Evolutionary conservation across 2,329 filamentous ascomycete species (phyloP), one percentile per base, ranked within the genome.

Genomic region (Fonsecaea nubica): DNA sequence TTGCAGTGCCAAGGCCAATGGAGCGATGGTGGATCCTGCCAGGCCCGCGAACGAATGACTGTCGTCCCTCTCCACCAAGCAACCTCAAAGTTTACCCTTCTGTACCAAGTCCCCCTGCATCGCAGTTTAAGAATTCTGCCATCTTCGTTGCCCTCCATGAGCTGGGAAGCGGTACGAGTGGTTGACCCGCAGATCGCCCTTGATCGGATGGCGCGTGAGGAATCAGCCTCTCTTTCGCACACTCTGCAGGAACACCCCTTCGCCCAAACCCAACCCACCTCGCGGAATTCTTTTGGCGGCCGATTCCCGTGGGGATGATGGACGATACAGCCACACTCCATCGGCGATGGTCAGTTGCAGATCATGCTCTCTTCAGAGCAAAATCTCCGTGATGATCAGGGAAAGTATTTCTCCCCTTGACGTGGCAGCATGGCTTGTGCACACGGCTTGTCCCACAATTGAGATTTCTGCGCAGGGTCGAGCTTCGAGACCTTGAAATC

Each of bases 361-460:
- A 33, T 62, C 60, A 35, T 56, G 18, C 5, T 35, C 50, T 40
- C 21, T 21, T 30, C 32, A 25, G 55, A 58, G n/a, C 36, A 42
- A 38, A 42, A 62, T 25, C 13, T 15, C 36, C 53, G 54, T 58
- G 53, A 40, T 2, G 30, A 58, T 58, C 12, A 52, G 38, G 53
- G 53, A 12, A 63, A 61, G 58, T 53, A n/a, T 25, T 50, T 30
- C 6, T 8, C n/a, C 15, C 21, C 9, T 9, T 25, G 45, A 21
- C 2, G 25, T 25, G 25, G 25, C 25, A 25, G 25, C 25, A 21
- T 12, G 45, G 18, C 18, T 50, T 8, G 6, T n/a, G 40, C 18
- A 30, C 40, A 35, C 40, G 40, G 35, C 32, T 35, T 59, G 32
- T 45, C 57, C 57, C 40, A 36, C 57, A 15, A 1, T 33, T 42